Conservation (phyloP, 371 early-diverging fungal genomes). For the Coemansia sp. region DNA sequence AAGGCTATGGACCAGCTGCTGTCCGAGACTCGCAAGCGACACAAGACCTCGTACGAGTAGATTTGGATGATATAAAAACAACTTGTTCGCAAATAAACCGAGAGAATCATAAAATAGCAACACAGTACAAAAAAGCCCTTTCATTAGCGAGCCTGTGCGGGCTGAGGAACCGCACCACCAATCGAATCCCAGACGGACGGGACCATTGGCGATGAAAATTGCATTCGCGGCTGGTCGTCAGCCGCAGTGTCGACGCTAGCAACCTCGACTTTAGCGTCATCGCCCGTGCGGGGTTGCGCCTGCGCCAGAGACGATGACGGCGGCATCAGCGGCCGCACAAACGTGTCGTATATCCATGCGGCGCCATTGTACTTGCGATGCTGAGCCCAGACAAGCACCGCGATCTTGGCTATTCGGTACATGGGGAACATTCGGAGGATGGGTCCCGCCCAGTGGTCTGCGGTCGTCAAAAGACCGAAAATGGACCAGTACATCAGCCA, state of each 20-base stretch:
- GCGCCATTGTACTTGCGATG: conserved; percentile 47
- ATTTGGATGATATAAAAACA: not conserved
- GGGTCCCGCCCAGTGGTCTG: conserved; percentile 48
- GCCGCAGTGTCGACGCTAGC: conserved; percentile 6
- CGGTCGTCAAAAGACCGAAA: conserved; percentile 43
- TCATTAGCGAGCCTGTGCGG: not conserved
- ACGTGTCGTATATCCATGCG: conserved; percentile 46
- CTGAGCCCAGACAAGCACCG: conserved; percentile 45
- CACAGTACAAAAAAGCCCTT: not conserved
- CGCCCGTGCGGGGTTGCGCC: not conserved
- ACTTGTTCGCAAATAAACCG: not conserved
- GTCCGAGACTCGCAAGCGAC: conserved; percentile 65
- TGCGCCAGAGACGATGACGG: conserved; percentile 15
- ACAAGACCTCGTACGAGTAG: conserved; percentile 14
- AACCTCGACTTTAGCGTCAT: not conserved
- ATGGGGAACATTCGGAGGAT: conserved; percentile 43
- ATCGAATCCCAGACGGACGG: conserved; percentile 36
- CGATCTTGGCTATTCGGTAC: conserved; percentile 45
- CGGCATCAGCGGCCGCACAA: conserved; percentile 42
- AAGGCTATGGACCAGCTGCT: conserved; percentile 82
- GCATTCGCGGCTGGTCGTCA: not conserved
- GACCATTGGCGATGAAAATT: conserved; percentile 20
- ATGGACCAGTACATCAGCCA: conserved; percentile 51
- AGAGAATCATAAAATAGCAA: not conserved
- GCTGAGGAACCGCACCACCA: not conserved